These are phyloP conservation scores for Spathaspora sp. DNA, from an alignment of 805 yeast genomes.

Conservation along the genomic window DNA sequence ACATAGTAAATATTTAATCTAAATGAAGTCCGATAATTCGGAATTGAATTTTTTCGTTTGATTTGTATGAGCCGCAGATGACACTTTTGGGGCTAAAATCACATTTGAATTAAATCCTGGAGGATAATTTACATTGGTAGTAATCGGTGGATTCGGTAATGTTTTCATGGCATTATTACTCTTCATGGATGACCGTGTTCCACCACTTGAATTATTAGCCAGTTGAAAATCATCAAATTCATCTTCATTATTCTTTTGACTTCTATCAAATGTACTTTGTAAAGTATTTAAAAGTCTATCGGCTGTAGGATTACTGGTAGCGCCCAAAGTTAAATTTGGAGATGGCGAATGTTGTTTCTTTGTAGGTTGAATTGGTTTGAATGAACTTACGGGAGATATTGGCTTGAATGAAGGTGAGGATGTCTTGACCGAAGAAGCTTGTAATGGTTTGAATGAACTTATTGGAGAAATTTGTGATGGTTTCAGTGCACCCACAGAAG, in stretches of 20 bases:
- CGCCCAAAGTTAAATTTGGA: constrained; percentile 19
- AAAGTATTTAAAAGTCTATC: constrained; percentile 20
- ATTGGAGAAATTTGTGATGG: not conserved
- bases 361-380: constrained; percentile 1
- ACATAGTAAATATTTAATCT: constrained; percentile 1
- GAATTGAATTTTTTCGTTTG: constrained; percentile 1
- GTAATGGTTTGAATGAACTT: not conserved
- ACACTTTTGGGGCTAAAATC: constrained; percentile 22
- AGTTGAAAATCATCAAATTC: constrained; percentile 27
- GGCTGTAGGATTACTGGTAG: constrained; percentile 11
- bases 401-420: not conserved
- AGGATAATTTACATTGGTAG: constrained; percentile 18
- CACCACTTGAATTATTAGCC: not conserved
- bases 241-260: constrained; percentile 11
- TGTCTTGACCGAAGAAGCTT: not conserved
- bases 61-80: not conserved
- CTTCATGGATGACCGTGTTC: not conserved
- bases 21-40: constrained; percentile 11
- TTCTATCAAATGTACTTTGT: constrained; percentile 18
- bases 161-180: not conserved
- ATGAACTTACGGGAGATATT: not conserved
- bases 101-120: constrained; percentile 29
- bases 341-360: constrained; percentile 5
- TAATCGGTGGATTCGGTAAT: constrained; percentile 1
- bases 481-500: not conserved